Base-by-base conservation (phyloP, 441 rosid genomes). In the Bruguiera hainesii region DNA sequence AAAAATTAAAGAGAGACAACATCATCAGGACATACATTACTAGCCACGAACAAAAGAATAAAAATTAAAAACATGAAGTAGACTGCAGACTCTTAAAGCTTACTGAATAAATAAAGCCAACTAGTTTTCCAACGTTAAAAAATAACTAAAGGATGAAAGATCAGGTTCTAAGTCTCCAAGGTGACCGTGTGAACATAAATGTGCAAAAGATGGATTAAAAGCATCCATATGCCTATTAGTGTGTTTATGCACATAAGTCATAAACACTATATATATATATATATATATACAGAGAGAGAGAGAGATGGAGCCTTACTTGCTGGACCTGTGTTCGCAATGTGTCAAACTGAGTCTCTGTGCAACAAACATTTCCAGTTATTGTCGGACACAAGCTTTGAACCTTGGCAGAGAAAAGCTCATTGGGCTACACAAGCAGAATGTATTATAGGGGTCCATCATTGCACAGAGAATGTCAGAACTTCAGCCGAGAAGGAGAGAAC, bases 341-440 rank as follows among this genome's bases (percentile, higher is more conserved):
- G 56, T 81, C 89, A 81, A 93, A 93, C 60, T 93, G 98, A 63
- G 80, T 75, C 80, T 86, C 92, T 28, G 96, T 93, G 78, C 98
- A 93, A 72, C 98, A 93, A 83, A 89, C 87, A 67, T 87, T 87
- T 70, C 94, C 97, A 16, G 87, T 86, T 68, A 93, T 89, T 31
- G 97, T 87, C 18, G 98, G 98, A 68, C 98, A 93, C 80, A 93
- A 80, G 76, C 98, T 93, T 76, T 93, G 98, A 73, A 93, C 83
- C 82, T 90, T 89, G 37, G 93, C 83, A 25, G 98, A 93, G 56
- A 93, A 81, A 79, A 88, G 75, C 66, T 83, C 93, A 73, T 86
- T 80, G 7, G 97, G 98, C 98, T 92, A 81, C 53, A 70, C 4
- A 13, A 11, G 16, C 48, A 13, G 13, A 11, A 42, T 13, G 48